Evolutionary conservation across 805 yeast genomes (phyloP), one percentile per base, ranked within the genome.

Genomic region (Wickerhamiella azyma): DNA sequence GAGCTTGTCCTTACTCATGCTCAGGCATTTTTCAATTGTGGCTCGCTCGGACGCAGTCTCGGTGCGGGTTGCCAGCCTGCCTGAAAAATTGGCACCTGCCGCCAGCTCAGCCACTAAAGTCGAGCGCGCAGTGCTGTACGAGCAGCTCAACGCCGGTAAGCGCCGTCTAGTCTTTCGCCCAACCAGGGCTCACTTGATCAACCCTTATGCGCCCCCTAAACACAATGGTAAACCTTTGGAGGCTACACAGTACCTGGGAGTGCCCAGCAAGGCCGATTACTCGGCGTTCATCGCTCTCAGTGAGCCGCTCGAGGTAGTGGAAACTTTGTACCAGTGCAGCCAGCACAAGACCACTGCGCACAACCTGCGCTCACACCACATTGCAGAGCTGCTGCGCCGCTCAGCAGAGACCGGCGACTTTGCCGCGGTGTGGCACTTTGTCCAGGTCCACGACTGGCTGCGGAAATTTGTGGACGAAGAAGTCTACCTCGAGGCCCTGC

Each of bases 81-180:
- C 43, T 40, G 43, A 32, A 40, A 40, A 40, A 40, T 40, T 32
- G 32, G 29, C 16, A 3, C 17, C 32, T 29, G 14, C 39, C 5
- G 28, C 39, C 10, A 17, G 36, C 37, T 16, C n/a, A 11, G 19
- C 17, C 3, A 40, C 36, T 9, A 42, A 42, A 42, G n/a, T 42
- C 26, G 8, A 26, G 18, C 18, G 40, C 11, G 45, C 45, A 7
- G 40, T 55, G 17, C 47, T 55, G 36, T 47, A 43, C 43, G 54
- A 45, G 41, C 48, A 50, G 36, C 52, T 55, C 8, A 53, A 49
- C 33, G 41, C 53, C 16, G 33, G 37, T 9, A 43, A 52, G 26
- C 48, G 51, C 26, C 39, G 48, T 14, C 50, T 55, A 17, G 57
- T 57, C 13, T 60, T 58, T 48, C 47, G 59, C 26, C 60, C 60